Evolutionary conservation across 129 eudicot species (phyloP), one percentile per base, ranked within the genome.

Genomic region (Helichrysum umbraculigerum): DNA sequence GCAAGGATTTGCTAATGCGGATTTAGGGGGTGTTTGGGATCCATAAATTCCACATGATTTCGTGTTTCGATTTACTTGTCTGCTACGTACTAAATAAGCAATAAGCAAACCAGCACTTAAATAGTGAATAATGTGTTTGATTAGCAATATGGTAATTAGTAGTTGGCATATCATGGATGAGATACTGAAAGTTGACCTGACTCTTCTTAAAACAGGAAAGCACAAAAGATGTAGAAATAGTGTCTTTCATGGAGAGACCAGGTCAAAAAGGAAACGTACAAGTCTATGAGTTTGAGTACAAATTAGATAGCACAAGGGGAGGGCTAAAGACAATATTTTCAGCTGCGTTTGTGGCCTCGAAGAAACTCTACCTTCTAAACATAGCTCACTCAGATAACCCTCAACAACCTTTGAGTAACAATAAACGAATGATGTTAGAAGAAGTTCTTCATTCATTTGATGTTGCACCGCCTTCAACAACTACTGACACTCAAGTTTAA

Each of bases 361-460:
- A 84, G 82, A 91, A 86, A 86, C 91, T 91, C 74, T 87, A 94
- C 85, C 89, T 94, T 41, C 78, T 94, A 73, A 94, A 94, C 75
- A 91, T 91, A 34, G 71, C 93, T 71, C 90, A 91, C 60, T 77
- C 96, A 39, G 96, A 91, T 79, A 81, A 86, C 52, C 88, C 87
- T 64, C 88, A 89, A 17, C 73, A 73, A 56, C 97, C 96, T 35
- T 61, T 91, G 5, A 89, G 80, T 61, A 44, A 66, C 54, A 72
- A 81, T 14, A 89, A 68, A 52, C 73, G 92, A 78, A 67, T 25
- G 70, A 67, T 81, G 52, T 74, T 91, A 61, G 93, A 94, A 78
- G 77, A 80, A 70, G 90, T 91, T 86, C 83, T 94, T 81, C 99
- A 86, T 83, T 94, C 97, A 14, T 94, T 94, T 71, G 97, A 90